A percentile compares a stretch with the other conserved stretches of the same genome.
Conservation (phyloP, 495 filamentous ascomycete species). For the Neurospora sp. region DNA sequence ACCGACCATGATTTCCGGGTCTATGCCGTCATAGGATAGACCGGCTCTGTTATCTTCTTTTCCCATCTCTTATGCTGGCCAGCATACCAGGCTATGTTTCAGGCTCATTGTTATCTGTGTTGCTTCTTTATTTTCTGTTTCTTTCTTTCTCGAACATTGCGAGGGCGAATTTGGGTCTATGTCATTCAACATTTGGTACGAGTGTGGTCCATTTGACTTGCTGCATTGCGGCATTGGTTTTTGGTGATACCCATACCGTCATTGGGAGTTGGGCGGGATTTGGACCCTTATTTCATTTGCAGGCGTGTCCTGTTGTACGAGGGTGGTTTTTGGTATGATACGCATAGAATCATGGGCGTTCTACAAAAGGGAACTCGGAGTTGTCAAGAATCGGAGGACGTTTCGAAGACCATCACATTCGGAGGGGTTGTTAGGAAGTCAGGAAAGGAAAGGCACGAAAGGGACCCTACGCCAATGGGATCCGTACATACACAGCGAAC, state of each 20-base stretch:
- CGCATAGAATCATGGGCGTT: neutral
- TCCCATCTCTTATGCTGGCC: neutral
- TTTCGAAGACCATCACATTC: neutral
- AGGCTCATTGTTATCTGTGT: neutral
- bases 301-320: neutral
- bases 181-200: constrained; percentile 16
- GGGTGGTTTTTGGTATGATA: neutral
- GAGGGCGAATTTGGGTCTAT: constrained; percentile 5
- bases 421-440: neutral
- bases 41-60: neutral
- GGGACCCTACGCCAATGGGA: neutral
- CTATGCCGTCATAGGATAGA: neutral
- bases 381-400: neutral
- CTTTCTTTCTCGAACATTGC: neutral
- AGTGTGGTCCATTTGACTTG: constrained; percentile 13
- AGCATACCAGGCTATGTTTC: neutral
- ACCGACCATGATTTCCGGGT: neutral
- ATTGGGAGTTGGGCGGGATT: constrained; percentile 8
- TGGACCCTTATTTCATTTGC: neutral
- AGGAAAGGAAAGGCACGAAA: neutral
- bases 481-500: neutral
- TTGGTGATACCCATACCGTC: constrained; percentile 14
- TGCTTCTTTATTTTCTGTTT: constrained; percentile 2
- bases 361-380: neutral
- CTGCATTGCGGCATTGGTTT: constrained; percentile 7